These are phyloP conservation scores for Pichia sp. DNA, from an alignment of 1,139 yeast genomes.

Conservation along the genomic window DNA sequence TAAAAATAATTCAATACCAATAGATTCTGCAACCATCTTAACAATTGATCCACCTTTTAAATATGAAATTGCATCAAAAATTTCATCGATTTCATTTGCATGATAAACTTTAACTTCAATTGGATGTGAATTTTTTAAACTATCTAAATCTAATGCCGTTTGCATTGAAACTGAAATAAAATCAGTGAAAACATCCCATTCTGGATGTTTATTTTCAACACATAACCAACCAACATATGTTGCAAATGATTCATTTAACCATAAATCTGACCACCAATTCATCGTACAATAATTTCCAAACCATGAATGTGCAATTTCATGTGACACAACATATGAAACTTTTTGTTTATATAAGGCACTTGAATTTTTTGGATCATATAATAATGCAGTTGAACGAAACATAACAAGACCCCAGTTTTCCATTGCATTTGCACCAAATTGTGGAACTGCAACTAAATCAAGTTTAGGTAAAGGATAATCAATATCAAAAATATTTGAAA, in stretches of 20 bases:
- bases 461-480: conserved; percentile 56
- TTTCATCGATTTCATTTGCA: conserved; percentile 52
- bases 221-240: conserved; percentile 53
- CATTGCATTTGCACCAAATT: conserved; percentile 58
- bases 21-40: conserved; percentile 47
- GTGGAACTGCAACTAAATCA: conserved; percentile 53
- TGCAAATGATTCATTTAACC: conserved; percentile 61
- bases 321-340: conserved; percentile 55
- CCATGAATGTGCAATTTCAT: conserved; percentile 64
- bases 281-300: conserved; percentile 58
- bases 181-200: conserved; percentile 51
- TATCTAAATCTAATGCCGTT: conserved; percentile 46
- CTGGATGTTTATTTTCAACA: conserved; percentile 47
- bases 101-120: conserved; percentile 51
- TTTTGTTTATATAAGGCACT: conserved; percentile 42
- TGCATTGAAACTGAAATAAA: conserved; percentile 49
- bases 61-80: conserved; percentile 52
- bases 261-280: conserved; percentile 61
- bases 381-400: conserved; percentile 48
- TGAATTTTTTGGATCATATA: conserved; percentile 41
- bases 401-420: conserved; percentile 56
- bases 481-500: conserved; percentile 46
- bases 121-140: conserved; percentile 51
- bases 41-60: conserved; percentile 52
- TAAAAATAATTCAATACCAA: conserved; percentile 45